Evolutionary conservation across 768 basidiomycete species (phyloP).

Genomic region (Tylopilus subfusipes): DNA sequence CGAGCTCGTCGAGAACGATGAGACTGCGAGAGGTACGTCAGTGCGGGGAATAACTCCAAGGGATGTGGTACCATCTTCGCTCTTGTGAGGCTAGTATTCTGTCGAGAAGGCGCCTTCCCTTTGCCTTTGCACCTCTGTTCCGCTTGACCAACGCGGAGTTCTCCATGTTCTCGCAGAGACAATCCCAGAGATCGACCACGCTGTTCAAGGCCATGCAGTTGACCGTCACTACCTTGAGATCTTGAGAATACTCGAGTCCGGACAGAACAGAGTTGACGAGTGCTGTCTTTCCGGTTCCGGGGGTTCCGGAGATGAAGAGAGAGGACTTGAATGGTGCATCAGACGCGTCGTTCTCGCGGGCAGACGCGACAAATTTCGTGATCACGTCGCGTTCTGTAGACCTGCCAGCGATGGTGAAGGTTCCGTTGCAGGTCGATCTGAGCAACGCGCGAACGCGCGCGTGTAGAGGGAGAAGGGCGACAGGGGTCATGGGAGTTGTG

Average conservation of each 20-base stretch:
- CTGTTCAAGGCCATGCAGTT: slow-evolving; percentile 80
- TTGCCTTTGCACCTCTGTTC: slow-evolving; percentile 39
- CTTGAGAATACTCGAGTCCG: slow-evolving; percentile 35
- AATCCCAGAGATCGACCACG: slow-evolving; percentile 69
- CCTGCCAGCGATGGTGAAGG: slow-evolving; percentile 61
- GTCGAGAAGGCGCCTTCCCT: slow-evolving; percentile 48
- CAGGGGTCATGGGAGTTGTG: slow-evolving; percentile 58
- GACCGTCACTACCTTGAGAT: slow-evolving; percentile 52
- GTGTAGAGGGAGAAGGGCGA: slow-evolving; percentile 42
- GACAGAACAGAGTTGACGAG: slow-evolving; percentile 65
- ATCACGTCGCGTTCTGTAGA: slow-evolving; percentile 58
- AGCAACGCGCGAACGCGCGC: slow-evolving; percentile 68
- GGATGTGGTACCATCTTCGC: slow-evolving; percentile 48
- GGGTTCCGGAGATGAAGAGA: slow-evolving; percentile 89
- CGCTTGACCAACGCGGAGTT: slow-evolving; percentile 33
- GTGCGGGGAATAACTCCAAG: slow-evolving; percentile 5
- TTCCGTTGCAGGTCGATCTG: slow-evolving; percentile 63
- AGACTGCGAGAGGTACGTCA: slow-evolving; percentile 43
- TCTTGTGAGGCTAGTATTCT: slow-evolving; percentile 39
- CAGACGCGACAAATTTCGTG: slow-evolving; percentile 54
- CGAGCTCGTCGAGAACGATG: slow-evolving; percentile 82
- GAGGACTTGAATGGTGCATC: slow-evolving; percentile 35
- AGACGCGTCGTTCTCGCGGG: slow-evolving; percentile 35
- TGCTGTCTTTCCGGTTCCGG: slow-evolving; percentile 91
- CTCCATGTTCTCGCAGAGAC: slow-evolving; percentile 56